A percentile compares a stretch with the other conserved stretches of the same genome.
phyloP scores from a whole-genome alignment of 495 filamentous ascomycete species.

The Saxispiralis lemnorum region DNA sequence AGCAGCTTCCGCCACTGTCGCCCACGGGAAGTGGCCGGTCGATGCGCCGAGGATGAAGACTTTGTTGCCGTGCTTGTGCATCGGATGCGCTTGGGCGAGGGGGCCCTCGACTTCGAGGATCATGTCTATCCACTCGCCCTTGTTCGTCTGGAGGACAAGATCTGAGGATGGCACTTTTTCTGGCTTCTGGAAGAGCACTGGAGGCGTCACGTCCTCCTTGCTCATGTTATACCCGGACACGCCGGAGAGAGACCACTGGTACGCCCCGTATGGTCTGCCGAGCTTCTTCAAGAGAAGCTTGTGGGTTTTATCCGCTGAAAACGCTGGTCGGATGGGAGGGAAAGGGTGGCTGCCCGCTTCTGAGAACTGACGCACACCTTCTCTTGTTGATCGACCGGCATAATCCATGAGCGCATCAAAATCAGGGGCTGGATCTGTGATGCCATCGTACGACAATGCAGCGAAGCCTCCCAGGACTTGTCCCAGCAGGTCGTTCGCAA shows the following conservation, averaged over 20 bases:
- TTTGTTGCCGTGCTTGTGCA: slow-evolving; percentile 7
- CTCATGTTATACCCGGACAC: not conserved
- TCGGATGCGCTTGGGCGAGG: slow-evolving; percentile 3
- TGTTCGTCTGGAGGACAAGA: slow-evolving; percentile 1
- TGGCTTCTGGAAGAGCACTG: slow-evolving; percentile 1
- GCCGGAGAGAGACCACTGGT: slow-evolving; percentile 2
- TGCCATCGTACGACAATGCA: slow-evolving; percentile 2
- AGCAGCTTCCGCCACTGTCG: slow-evolving; percentile 2
- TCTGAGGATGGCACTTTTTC: not conserved
- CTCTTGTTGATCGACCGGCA: not conserved
- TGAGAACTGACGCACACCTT: not conserved
- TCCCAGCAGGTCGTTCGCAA: not conserved
- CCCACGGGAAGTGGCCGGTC: slow-evolving; percentile 1
- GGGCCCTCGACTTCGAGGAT: slow-evolving; percentile 3
- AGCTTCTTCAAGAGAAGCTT: slow-evolving; percentile 3
- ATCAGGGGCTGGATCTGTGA: not conserved
- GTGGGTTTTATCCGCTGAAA: not conserved
- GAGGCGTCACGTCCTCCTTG: not conserved
- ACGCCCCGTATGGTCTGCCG: not conserved
- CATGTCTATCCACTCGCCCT: slow-evolving; percentile 3
- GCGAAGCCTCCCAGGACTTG: slow-evolving; percentile 1
- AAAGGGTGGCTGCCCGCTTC: slow-evolving; percentile 1
- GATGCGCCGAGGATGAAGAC: slow-evolving; percentile 1
- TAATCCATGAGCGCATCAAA: not conserved
- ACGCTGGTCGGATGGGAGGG: slow-evolving; percentile 1